Conservation (phyloP, 2,329 filamentous ascomycete genomes). For the Trichoderma cornu-damae region DNA sequence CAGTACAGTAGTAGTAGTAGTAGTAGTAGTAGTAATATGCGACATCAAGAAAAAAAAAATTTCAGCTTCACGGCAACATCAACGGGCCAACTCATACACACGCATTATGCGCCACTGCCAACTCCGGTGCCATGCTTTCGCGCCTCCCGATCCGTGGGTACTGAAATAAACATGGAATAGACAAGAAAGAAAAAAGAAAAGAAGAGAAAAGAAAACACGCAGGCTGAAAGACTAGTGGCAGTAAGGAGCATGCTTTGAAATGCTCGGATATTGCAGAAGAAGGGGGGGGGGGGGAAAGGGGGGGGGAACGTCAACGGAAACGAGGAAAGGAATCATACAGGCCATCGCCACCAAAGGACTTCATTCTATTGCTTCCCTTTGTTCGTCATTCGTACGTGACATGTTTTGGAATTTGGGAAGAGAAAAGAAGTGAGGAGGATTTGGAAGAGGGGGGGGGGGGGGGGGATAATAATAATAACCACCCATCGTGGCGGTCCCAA, state of each 20-base stretch:
- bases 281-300: background rate
- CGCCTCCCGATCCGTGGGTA: background rate
- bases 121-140: slow-evolving; percentile 16
- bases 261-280: background rate
- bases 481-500: too few relatives aligned
- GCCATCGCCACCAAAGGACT: background rate
- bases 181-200: background rate
- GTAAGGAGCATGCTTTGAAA: background rate
- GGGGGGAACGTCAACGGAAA: background rate
- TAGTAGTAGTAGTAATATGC: background rate
- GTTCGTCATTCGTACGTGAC: background rate
- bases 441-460: background rate
- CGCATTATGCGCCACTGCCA: background rate
- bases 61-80: background rate
- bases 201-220: background rate
- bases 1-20: background rate
- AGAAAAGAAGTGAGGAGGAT: too few relatives aligned
- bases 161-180: too few relatives aligned
- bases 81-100: background rate
- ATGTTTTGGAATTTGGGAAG: background rate
- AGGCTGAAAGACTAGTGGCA: background rate
- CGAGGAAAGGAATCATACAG: background rate
- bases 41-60: background rate
- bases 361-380: background rate
- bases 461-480: background rate